Base-by-base conservation (phyloP, 1,284 basidiomycete genomes). In the Apiotrichum brassicae region DNA sequence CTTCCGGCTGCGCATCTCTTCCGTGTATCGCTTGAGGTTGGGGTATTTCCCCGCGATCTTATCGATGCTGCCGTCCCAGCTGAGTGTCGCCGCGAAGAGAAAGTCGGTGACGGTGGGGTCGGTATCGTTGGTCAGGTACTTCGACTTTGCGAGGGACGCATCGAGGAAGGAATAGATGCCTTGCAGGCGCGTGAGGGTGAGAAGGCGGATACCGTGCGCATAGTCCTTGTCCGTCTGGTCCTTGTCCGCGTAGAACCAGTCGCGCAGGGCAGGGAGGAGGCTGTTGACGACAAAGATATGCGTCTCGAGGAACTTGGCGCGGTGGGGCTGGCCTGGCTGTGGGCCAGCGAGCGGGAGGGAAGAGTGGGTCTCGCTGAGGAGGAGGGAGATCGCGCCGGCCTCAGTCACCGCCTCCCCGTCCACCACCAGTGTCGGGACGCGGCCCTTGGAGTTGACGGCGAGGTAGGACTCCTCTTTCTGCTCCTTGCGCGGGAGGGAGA, bases 171-270 rank as follows among this genome's bases (percentile, higher is more conserved):
- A 33, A 20, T 44, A 44, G 30, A 50, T 36, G 30, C 13, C 23
- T 33, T 44, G 28, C 20, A 54, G 36, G 32, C 53, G 53, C 25
- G 35, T 24, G 38, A 54, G 37, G 1, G 53, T 35, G 41, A 54
- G 48, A n/a, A 41, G n/a, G 25, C 53, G 44, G 9, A 54, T 24
- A 18, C 48, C 53, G 37, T 48, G 45, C 2, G 48, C 48, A 46
- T 32, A 24, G 16, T 23, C 13, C 12, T 16, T n/a, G 19, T 43
- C 36, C 12, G 38, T 45, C 45, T 46, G 37, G 32, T 49, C 52
- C 32, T 46, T 56, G 23, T 46, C 49, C 9, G 61, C 61, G 48
- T 63, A 63, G 39, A 63, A 48, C 57, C 55, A 59, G 48, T 63
- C 61, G 20, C 61, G 49, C 33, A 63, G 49, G 6, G 57, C 48